phyloP scores from a whole-genome alignment of 257 asterid species.

The Catharanthus roseus region DNA sequence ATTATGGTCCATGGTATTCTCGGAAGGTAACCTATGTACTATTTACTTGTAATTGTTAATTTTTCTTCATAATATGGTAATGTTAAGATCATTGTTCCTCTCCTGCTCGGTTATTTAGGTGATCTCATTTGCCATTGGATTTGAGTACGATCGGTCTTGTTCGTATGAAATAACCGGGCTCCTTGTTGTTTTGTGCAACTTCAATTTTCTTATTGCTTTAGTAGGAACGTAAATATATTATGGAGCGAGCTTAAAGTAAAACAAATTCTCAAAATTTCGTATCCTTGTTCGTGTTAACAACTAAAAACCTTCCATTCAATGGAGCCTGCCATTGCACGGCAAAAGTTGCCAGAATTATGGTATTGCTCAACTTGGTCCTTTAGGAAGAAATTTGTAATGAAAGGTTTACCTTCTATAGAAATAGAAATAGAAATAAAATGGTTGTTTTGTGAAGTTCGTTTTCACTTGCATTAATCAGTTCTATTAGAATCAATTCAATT shows the following conservation, averaged over 20 bases:
- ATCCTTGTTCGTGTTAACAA: not conserved
- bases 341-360: not conserved
- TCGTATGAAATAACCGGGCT: not conserved
- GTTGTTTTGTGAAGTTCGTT: not conserved
- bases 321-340: not conserved
- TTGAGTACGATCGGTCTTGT: not conserved
- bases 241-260: not conserved
- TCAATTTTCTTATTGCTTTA: not conserved
- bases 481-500: not conserved
- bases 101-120: not conserved
- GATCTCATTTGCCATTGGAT: not conserved
- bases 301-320: not conserved
- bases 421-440: too few species aligned
- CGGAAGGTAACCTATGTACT: constrained; percentile 56
- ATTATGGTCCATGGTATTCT: constrained; percentile 96
- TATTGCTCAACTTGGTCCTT: not conserved
- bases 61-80: not conserved
- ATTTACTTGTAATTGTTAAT: not conserved
- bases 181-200: not conserved
- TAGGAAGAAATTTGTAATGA: not conserved
- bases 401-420: not conserved
- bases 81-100: not conserved
- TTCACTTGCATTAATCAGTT: not conserved
- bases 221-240: not conserved
- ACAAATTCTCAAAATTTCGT: not conserved